Conservation (phyloP, 495 filamentous ascomycete species). For the Penicillium soppii region DNA sequence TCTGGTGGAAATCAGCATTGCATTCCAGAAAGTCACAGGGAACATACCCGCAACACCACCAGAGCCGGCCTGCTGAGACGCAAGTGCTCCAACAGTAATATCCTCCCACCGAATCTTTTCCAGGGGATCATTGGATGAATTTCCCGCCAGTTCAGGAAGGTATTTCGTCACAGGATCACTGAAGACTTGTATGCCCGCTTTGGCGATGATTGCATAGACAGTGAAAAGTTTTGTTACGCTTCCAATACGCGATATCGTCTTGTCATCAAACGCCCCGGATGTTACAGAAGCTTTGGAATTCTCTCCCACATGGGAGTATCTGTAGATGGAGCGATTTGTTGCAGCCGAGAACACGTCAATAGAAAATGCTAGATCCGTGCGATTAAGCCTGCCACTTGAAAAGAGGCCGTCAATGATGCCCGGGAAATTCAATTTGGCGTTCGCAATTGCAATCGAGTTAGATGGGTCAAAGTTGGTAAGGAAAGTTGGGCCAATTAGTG, state of each 20-base stretch:
- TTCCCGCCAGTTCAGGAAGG: conserved; percentile 49
- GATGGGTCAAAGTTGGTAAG: conserved; percentile 14
- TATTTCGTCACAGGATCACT: conserved; percentile 48
- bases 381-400: conserved; percentile 1
- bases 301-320: conserved; percentile 10
- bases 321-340: conserved; percentile 10
- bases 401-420: conserved; percentile 2
- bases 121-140: conserved; percentile 9
- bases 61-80: conserved; percentile 37
- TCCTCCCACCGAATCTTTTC: conserved; percentile 37
- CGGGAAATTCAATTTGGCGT: neutral
- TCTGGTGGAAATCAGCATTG: neutral
- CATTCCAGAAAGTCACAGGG: neutral
- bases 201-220: conserved; percentile 42
- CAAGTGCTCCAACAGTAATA: conserved; percentile 41
- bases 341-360: conserved; percentile 15
- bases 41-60: conserved; percentile 27
- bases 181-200: conserved; percentile 47
- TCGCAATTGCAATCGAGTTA: neutral
- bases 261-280: conserved; percentile 12
- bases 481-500: conserved; percentile 11
- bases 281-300: neutral
- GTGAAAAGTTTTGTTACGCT: conserved; percentile 50
- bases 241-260: conserved; percentile 48
- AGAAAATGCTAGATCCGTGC: conserved; percentile 6